Conservation (phyloP, 2,329 filamentous ascomycete species). For the Leptographium lundbergii region DNA sequence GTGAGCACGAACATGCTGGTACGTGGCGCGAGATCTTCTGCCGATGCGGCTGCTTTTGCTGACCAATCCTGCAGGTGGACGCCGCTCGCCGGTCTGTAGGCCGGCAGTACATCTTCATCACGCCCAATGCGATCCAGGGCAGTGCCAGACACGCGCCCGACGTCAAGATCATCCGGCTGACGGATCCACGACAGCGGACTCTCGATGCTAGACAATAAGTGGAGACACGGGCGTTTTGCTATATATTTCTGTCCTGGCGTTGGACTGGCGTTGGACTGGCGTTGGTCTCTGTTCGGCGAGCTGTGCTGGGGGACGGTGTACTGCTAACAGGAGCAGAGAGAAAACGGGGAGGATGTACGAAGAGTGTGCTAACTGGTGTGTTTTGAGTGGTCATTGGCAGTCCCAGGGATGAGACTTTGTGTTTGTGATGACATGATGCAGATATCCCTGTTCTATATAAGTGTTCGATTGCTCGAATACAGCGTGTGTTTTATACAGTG, state of each 20-base stretch:
- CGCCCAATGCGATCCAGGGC: constrained; percentile 69
- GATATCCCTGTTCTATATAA: neutral
- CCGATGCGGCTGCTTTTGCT: constrained; percentile 7
- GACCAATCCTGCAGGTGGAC: constrained; percentile 44
- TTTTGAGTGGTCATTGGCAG: neutral
- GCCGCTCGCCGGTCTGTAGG: constrained; percentile 79
- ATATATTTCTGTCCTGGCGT: too few species aligned
- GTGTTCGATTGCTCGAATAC: neutral
- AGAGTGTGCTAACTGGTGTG: neutral
- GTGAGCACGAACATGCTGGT: constrained; percentile 91
- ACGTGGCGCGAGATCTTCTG: constrained; percentile 20
- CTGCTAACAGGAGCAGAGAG: neutral
- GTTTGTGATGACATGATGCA: neutral
- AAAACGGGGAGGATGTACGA: neutral
- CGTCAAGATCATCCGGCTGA: constrained; percentile 65
- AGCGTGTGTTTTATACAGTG: neutral
- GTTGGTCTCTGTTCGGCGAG: too few species aligned
- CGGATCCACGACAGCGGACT: constrained; percentile 45
- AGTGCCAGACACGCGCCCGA: constrained; percentile 47
- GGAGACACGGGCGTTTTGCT: neutral
- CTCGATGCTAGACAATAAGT: constrained; percentile 15
- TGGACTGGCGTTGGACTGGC: too few species aligned
- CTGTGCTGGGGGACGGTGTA: neutral
- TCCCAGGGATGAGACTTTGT: neutral
- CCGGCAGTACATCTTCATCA: constrained; percentile 91